phyloP scores from a whole-genome alignment of 1,284 basidiomycete species.

The Inonotus obliquus region DNA sequence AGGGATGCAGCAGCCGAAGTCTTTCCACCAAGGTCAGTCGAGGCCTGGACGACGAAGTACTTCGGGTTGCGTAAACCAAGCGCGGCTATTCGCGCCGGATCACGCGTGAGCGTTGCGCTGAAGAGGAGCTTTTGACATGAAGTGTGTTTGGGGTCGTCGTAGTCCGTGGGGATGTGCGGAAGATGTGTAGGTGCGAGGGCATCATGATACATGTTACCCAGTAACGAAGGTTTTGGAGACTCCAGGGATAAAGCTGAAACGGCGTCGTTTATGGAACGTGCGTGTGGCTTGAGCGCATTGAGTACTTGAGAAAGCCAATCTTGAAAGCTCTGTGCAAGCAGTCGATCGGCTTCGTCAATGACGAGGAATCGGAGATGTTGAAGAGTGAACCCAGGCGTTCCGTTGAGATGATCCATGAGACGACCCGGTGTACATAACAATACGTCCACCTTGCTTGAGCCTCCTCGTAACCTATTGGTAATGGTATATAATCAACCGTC shows the following conservation, averaged over 20 bases:
- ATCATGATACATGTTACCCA: conserved; percentile 34
- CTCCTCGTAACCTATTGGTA: conserved; percentile 53
- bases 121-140: conserved; percentile 96
- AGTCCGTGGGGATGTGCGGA: conserved; percentile 39
- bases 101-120: conserved; percentile 92
- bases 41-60: conserved; percentile 80
- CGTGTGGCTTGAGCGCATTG: conserved; percentile 53
- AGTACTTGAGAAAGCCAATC: conserved; percentile 88
- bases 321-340: conserved; percentile 94
- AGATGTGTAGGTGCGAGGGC: conserved; percentile 57
- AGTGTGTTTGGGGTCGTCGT: conserved; percentile 49
- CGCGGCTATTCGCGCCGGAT: conserved; percentile 88
- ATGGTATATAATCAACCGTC: neutral
- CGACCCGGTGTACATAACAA: conserved; percentile 95
- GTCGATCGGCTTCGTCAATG: conserved; percentile 95
- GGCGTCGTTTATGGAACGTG: neutral
- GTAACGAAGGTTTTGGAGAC: conserved; percentile 15
- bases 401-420: conserved; percentile 88
- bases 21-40: conserved; percentile 32
- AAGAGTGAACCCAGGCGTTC: conserved; percentile 85
- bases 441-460: conserved; percentile 88
- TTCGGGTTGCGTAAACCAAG: conserved; percentile 78
- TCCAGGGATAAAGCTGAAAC: neutral
- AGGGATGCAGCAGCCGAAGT: conserved; percentile 38
- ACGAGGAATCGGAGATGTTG: conserved; percentile 94